Conservation (phyloP, 2,329 filamentous ascomycete genomes). For the Ceratocystis cacaofunesta region DNA sequence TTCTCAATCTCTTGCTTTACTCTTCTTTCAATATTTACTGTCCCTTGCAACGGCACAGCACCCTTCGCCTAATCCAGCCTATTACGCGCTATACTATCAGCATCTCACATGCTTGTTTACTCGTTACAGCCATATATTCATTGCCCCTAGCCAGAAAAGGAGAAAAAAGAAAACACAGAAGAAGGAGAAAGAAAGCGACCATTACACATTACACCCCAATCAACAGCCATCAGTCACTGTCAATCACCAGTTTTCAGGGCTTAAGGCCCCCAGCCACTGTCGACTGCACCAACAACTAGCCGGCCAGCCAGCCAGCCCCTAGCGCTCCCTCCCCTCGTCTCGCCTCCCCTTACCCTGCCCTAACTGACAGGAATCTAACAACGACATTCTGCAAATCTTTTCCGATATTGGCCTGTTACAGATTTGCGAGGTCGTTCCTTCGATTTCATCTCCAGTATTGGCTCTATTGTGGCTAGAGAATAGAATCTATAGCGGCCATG, state of each 20-base stretch:
- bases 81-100: neutral
- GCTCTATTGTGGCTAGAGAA: neutral
- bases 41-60: neutral
- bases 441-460: neutral
- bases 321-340: neutral
- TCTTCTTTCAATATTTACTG: neutral
- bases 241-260: neutral
- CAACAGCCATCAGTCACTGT: neutral
- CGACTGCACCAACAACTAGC: neutral
- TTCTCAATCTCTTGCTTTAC: neutral
- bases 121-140: neutral
- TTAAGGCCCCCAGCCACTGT: neutral
- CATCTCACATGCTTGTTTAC: neutral
- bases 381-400: constrained; percentile 1
- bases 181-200: no score
- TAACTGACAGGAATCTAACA: neutral
- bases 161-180: no score
- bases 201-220: neutral
- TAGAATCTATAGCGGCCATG: neutral
- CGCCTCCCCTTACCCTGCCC: neutral
- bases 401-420: neutral
- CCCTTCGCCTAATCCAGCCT: neutral
- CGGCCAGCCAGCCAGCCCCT: neutral
- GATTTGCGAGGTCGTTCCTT: neutral
- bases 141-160: neutral